phyloP scores from a whole-genome alignment of 2,329 filamentous ascomycete species.

The Ambrosiella xylebori region DNA sequence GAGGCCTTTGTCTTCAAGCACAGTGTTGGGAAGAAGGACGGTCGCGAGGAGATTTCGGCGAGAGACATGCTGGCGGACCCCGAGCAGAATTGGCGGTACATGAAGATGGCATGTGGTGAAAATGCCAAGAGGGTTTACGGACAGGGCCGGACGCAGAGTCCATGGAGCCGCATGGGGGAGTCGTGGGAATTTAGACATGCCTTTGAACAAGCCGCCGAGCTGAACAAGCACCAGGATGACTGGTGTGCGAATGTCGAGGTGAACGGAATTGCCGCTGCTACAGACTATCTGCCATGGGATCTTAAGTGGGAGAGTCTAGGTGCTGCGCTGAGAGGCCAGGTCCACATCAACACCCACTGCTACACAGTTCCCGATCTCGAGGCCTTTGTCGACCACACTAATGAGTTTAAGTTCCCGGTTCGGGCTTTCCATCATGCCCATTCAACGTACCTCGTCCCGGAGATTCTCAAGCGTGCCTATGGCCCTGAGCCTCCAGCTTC shows the following conservation, averaged over 20 bases:
- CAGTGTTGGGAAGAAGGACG: constrained; percentile 40
- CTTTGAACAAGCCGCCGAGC: constrained; percentile 41
- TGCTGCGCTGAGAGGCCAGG: constrained; percentile 47
- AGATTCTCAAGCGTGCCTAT: constrained; percentile 42
- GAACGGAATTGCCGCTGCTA: constrained; percentile 32
- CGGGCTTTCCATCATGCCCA: constrained; percentile 55
- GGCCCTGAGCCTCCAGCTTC: constrained; percentile 36
- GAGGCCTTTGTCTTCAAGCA: constrained; percentile 55
- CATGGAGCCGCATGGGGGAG: constrained; percentile 47
- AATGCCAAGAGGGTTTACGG: constrained; percentile 49
- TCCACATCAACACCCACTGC: constrained; percentile 54
- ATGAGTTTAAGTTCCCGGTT: constrained; percentile 52
- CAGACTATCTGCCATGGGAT: constrained; percentile 42
- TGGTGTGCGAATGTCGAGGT: constrained; percentile 44
- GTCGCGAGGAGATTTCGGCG: constrained; percentile 45
- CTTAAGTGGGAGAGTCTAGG: constrained; percentile 45
- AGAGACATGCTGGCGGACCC: constrained; percentile 49
- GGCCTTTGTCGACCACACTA: constrained; percentile 51
- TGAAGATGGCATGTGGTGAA: constrained; percentile 64
- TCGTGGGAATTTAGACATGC: constrained; percentile 53
- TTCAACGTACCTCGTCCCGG: constrained; percentile 47
- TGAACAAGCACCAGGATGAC: constrained; percentile 45
- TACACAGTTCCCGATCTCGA: constrained; percentile 54
- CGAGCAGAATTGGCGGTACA: constrained; percentile 48
- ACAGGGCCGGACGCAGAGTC: constrained; percentile 32